These are phyloP conservation scores for Dioszegia crocea DNA, from an alignment of 768 basidiomycete genomes.

Conservation along the genomic window DNA sequence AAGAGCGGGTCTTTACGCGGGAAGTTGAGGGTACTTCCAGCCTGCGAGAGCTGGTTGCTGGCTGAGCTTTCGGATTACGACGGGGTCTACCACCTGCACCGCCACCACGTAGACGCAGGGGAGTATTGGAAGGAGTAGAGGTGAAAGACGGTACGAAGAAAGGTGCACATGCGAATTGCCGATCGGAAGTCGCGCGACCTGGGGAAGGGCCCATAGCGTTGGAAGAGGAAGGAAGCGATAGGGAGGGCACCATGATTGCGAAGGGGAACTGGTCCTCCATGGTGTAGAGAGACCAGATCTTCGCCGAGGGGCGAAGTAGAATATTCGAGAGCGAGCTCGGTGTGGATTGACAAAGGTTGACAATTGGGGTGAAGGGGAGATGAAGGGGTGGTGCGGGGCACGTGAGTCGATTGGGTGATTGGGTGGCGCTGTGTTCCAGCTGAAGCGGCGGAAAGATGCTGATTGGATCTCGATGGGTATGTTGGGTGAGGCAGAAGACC, in stretches of 20 bases:
- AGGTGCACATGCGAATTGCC: slow-evolving; percentile 4
- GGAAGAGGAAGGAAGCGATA: not conserved
- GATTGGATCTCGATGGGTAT: no score
- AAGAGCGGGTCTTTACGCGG: slow-evolving; percentile 8
- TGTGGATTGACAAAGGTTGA: no score
- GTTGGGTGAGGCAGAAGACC: no score
- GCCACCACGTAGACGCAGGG: slow-evolving; percentile 1
- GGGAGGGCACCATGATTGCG: not conserved
- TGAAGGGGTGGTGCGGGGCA: no score
- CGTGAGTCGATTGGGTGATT: no score
- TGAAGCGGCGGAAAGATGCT: no score
- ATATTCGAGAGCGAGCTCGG: no score
- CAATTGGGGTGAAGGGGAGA: no score
- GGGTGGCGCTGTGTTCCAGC: no score
- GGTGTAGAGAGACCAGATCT: not conserved
- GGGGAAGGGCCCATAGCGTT: no score
- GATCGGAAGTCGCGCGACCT: not conserved
- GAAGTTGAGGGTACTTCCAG: not conserved
- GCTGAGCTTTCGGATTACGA: not conserved
- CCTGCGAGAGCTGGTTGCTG: not conserved
- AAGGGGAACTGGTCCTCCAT: not conserved
- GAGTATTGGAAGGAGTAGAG: not conserved
- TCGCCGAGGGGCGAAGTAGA: no score
- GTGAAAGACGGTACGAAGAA: not conserved
- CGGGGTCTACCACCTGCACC: not conserved